A percentile compares a stretch with the other conserved stretches of the same genome.
These are phyloP conservation scores for Ceratorhiza oryzae-sativae DNA, from an alignment of 1,284 basidiomycete species.

Conservation along the genomic window DNA sequence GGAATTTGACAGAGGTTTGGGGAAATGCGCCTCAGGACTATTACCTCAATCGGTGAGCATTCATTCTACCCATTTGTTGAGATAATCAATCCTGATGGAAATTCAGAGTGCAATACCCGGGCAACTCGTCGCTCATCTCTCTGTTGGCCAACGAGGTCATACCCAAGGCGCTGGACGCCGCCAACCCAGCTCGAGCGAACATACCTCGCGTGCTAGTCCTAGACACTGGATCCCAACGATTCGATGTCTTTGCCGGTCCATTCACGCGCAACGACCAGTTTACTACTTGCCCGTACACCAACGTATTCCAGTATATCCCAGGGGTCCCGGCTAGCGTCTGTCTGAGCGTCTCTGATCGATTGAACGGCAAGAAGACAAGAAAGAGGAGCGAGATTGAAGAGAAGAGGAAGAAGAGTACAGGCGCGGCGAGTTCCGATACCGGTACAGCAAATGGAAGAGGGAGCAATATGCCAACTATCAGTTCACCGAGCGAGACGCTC, in stretches of 20 bases:
- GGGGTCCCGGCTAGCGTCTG: conserved; percentile 54
- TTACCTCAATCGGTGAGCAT: conserved; percentile 63
- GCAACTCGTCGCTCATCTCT: conserved; percentile 67
- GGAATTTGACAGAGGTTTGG: conserved; percentile 62
- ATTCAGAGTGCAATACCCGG: conserved; percentile 57
- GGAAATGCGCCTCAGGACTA: conserved; percentile 79
- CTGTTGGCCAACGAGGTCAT: conserved; percentile 65
- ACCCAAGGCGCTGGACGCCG: conserved; percentile 63
- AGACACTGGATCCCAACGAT: conserved; percentile 78
- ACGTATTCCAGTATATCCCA: conserved; percentile 65
- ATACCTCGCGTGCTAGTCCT: conserved; percentile 73
- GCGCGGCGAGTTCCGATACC: conserved; percentile 22
- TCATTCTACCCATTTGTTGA: not conserved
- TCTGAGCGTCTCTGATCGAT: conserved; percentile 59
- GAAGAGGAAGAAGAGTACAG: conserved; percentile 58
- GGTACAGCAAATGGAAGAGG: conserved; percentile 38
- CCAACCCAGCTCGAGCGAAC: conserved; percentile 62
- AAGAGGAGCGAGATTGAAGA: conserved; percentile 62
- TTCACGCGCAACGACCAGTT: conserved; percentile 77
- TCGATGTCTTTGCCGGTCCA: conserved; percentile 62
- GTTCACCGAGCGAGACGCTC: conserved; percentile 44
- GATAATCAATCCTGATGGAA: not conserved
- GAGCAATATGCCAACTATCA: conserved; percentile 30
- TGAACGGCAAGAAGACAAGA: conserved; percentile 55
- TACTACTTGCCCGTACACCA: conserved; percentile 59